Base-by-base conservation (phyloP, 495 filamentous ascomycete genomes). In the Rostrohypoxylon terebratum region DNA sequence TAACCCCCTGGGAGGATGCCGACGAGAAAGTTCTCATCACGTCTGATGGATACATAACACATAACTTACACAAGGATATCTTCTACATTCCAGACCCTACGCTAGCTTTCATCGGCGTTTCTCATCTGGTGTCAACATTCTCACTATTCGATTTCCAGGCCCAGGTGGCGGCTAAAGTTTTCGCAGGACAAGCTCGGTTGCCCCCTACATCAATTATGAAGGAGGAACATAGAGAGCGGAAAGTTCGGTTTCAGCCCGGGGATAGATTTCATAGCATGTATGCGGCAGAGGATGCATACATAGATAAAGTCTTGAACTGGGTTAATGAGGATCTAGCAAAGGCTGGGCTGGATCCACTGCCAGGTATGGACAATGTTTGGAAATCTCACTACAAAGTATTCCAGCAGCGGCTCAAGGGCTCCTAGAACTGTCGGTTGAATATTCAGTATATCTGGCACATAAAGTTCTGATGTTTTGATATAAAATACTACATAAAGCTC, bases 61-160 rank as follows among this genome's bases (percentile, higher is more conserved):
- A 91, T 73, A 92, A 93, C 71, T 69, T 92, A 4, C 86, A 91
- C 77, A 85, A 86, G 44, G 89, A 92, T 66, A 86, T 91, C 2
- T 91, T 91, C 72, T 92, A 89, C 70, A 91, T 91, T 47, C 83
- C 85, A 0, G 88, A 91, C 59, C 88, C 90, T 0, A 85, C 88
- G 0, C 73, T 92, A 13, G 83, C 83, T 0, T 90, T 92, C 69
- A 79, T 92, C 7, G 89, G 90, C 0, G 81, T 89, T 0, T 85
- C 89, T 0, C 88, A 87, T 74, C 84, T 89, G 50, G 86, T 85
- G 0, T 87, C 87, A 0, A 89, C 88, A 0, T 92, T 91, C 64
- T 86, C 88, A 0, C 79, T 90, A 7, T 90, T 90, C 57, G 90
- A 92, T 68, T 89, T 89, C 71, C 90, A 92, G 65, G 88, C 88